Percentiles rank a stretch among this genome's conserved stretches.
phyloP scores from a whole-genome alignment of 2,329 filamentous ascomycete genomes.

The Passalora sequoiae region DNA sequence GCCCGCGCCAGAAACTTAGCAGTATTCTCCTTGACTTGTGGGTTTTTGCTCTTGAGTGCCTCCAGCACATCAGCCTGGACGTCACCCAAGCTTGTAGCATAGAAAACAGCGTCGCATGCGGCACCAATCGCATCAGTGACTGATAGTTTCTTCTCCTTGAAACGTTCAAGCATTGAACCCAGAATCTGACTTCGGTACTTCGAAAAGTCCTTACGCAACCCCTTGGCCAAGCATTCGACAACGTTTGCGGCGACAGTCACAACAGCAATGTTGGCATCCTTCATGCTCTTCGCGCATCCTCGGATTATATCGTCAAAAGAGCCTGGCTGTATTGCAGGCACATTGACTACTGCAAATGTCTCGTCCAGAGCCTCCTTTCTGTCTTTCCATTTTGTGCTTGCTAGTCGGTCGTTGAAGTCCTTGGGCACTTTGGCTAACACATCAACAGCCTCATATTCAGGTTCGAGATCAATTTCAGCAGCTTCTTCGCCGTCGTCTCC shows the following conservation, averaged over 20 bases:
- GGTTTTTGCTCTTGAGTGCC: slow-evolving; percentile 89
- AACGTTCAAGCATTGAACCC: slow-evolving; percentile 83
- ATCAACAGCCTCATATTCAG: slow-evolving; percentile 73
- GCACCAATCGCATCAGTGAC: slow-evolving; percentile 83
- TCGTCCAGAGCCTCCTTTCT: slow-evolving; percentile 89
- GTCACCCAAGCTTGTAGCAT: slow-evolving; percentile 67
- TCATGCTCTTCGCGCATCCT: slow-evolving; percentile 91
- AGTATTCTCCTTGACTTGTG: slow-evolving; percentile 92
- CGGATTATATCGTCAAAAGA: slow-evolving; percentile 80
- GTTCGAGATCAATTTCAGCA: slow-evolving; percentile 64
- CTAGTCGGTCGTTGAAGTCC: slow-evolving; percentile 76
- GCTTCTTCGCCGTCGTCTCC: slow-evolving; percentile 46
- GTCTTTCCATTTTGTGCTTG: slow-evolving; percentile 96
- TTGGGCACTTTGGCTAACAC: slow-evolving; percentile 74
- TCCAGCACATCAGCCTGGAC: slow-evolving; percentile 86
- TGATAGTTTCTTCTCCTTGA: slow-evolving; percentile 93
- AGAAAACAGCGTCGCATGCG: slow-evolving; percentile 69
- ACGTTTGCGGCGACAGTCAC: slow-evolving; percentile 91
- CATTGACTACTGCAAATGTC: slow-evolving; percentile 68
- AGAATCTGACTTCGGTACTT: slow-evolving; percentile 79
- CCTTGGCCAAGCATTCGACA: slow-evolving; percentile 82
- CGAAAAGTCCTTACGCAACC: slow-evolving; percentile 68
- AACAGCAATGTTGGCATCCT: slow-evolving; percentile 94
- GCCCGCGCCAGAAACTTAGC: slow-evolving; percentile 90
- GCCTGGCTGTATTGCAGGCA: slow-evolving; percentile 86